phyloP scores from a whole-genome alignment of 164 flowering plant genomes.

The Pachysandra terminalis region DNA sequence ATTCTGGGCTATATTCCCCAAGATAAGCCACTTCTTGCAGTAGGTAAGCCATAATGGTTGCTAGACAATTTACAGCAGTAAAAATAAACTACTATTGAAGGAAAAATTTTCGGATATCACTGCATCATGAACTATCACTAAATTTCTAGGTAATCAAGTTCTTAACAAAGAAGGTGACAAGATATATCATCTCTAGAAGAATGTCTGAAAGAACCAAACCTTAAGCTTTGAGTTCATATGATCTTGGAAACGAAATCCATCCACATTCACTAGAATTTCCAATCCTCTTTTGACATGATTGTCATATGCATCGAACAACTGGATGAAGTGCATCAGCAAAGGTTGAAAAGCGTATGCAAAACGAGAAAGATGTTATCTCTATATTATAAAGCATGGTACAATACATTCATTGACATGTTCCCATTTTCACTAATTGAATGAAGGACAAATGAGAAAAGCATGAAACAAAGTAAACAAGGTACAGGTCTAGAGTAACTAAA shows the following conservation, averaged over 20 bases:
- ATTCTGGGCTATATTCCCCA: no score
- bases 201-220: slow-evolving; percentile 26
- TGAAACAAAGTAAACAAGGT: background rate
- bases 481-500: no score
- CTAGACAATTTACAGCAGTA: background rate
- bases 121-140: no score
- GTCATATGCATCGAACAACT: slow-evolving; percentile 65
- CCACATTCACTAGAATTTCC: slow-evolving; percentile 32
- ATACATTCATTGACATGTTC: background rate
- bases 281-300: slow-evolving; percentile 51
- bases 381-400: background rate
- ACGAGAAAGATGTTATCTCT: background rate
- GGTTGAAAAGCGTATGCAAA: background rate
- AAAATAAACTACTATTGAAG: background rate
- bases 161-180: background rate
- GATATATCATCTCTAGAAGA: background rate
- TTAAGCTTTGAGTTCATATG: slow-evolving; percentile 22
- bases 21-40: no score
- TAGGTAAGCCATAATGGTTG: no score
- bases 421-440: background rate
- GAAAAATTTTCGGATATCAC: background rate
- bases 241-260: slow-evolving; percentile 51
- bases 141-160: background rate
- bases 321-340: slow-evolving; percentile 12
- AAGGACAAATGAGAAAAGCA: background rate